A percentile compares a stretch with the other conserved stretches of the same genome.
phyloP scores from a whole-genome alignment of 169 alveolate genomes.

The Plasmodium vinckei region DNA sequence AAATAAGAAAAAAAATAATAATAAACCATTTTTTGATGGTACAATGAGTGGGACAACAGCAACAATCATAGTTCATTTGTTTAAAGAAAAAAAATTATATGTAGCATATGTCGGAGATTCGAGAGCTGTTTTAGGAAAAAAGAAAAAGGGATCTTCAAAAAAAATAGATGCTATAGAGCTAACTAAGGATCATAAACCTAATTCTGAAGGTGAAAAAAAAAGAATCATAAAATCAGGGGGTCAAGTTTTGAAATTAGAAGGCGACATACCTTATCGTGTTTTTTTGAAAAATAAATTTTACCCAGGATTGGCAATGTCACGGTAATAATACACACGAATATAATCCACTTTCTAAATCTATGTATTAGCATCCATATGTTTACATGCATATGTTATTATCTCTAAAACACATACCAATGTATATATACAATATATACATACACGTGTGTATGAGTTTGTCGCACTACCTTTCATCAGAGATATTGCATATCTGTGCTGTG shows the following conservation, averaged over 20 bases:
- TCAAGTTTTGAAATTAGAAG: slow-evolving; percentile 86
- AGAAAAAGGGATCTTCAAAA: slow-evolving; percentile 79
- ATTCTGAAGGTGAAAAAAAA: slow-evolving; percentile 83
- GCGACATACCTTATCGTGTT: slow-evolving; percentile 89
- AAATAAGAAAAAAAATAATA: slow-evolving; percentile 39
- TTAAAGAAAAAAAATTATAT: slow-evolving; percentile 77
- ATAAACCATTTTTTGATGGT: slow-evolving; percentile 81
- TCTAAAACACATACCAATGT: not conserved
- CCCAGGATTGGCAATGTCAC: slow-evolving; percentile 92
- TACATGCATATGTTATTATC: not conserved
- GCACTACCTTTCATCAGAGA: not conserved
- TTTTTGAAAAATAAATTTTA: slow-evolving; percentile 84
- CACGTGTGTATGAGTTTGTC: not conserved
- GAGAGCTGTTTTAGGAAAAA: slow-evolving; percentile 86
- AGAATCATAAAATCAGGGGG: slow-evolving; percentile 90
- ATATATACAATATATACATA: not conserved
- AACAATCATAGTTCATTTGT: slow-evolving; percentile 79
- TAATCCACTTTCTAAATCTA: not conserved
- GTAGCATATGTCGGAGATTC: slow-evolving; percentile 92
- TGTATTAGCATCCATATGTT: not conserved
- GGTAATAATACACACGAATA: slow-evolving; percentile 29
- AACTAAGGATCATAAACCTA: slow-evolving; percentile 89
- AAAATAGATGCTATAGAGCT: slow-evolving; percentile 79
- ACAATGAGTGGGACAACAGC: slow-evolving; percentile 87
- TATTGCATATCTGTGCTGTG: too few species aligned